Evolutionary conservation across 2,329 filamentous ascomycete genomes (phyloP), one percentile per base, ranked within the genome.

Genomic region (Aureobasidium pullulans): DNA sequence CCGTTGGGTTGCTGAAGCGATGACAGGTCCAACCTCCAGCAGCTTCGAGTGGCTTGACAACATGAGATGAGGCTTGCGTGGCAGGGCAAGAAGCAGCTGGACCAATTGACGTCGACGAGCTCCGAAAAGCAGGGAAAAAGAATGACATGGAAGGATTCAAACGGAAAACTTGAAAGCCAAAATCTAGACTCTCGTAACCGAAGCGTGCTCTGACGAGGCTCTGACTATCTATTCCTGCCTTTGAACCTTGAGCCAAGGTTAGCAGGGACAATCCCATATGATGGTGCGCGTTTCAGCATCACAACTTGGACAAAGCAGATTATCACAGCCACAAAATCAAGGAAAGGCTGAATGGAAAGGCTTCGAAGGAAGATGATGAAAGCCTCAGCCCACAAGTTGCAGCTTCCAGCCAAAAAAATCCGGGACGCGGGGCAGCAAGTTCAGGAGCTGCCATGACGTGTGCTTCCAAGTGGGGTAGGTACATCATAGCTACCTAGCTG

Each of bases 61-160:
- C n/a, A 52, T 23, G 50, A 54, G 39, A 43, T 42, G 50, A 54
- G 50, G 50, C 50, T 54, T 43, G 39, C 50, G 50, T 54, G 50
- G 50, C 49, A 53, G 48, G 13, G 11, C 39, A 16, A 15, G 37
- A 53, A n/a, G 34, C 11, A 39, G 48, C 48, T 50, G 32, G 47
- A 15, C 4, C 4, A 10, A 52, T 52, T 52, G 48, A 52, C 48
- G 48, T 52, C 32, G 32, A 29, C 39, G 37, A 23, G 4, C 19
- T 34, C 36, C 16, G 37, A 40, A 34, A 40, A 52, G 36, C 48
- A 50, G 34, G 48, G 48, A 50, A 15, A 5, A 50, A 39, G 23
- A 49, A 52, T 16, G 48, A 39, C 34, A 39, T 13, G 36, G 48
- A 52, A 52, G 48, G 48, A 52, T 31, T 10, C 23, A 23, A 23